Percentiles rank a stretch among this genome's conserved stretches.
phyloP scores from a whole-genome alignment of 306 rosid genomes.

The Medicago lupulina region DNA sequence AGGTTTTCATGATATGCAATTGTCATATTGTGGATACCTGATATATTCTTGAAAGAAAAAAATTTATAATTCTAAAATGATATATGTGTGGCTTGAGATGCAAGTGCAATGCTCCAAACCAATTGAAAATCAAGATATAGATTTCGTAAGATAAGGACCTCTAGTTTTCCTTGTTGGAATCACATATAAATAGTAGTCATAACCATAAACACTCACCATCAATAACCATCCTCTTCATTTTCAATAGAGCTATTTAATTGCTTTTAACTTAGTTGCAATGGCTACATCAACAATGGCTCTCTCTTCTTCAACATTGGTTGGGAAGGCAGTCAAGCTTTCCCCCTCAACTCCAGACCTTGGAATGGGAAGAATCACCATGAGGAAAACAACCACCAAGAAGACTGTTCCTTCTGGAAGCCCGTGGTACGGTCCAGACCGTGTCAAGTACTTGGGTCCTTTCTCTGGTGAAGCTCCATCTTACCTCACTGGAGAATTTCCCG shows the following conservation, averaged over 20 bases:
- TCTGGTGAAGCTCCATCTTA: background rate
- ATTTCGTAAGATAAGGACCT: background rate
- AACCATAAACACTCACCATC: background rate
- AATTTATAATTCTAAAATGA: background rate
- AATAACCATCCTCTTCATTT: background rate
- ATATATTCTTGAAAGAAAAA: background rate
- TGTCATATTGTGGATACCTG: background rate
- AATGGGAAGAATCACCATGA: background rate
- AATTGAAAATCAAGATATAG: background rate
- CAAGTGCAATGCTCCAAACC: background rate
- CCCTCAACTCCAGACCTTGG: background rate
- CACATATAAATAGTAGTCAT: background rate
- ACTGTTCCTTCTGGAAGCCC: background rate
- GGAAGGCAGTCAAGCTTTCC: background rate
- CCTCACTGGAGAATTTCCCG: background rate
- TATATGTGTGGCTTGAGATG: background rate
- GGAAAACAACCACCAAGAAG: background rate
- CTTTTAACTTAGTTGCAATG: background rate
- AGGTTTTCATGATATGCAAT: background rate
- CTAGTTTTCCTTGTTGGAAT: background rate
- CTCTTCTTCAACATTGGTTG: background rate
- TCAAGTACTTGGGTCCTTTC: background rate
- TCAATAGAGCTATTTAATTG: background rate
- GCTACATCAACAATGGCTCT: background rate
- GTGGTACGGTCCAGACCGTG: background rate